Base-by-base conservation (phyloP, 805 yeast genomes). In the Yueomyces sinensis region DNA sequence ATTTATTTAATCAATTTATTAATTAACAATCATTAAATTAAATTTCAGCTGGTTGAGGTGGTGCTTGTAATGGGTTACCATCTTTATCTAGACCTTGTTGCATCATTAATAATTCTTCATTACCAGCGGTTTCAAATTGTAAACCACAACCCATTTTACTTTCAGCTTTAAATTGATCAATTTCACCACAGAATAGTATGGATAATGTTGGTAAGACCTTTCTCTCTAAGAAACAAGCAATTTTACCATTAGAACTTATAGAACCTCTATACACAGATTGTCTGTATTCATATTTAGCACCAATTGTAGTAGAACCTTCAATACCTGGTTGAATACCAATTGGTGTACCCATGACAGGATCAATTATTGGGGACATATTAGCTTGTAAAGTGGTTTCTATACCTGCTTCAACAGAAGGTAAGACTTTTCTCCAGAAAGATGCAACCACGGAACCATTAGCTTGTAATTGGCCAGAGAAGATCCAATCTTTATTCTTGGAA, bases 251-350 rank as follows among this genome's bases (percentile, higher is more conserved):
- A 34, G 93, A 75, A 64, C 86, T 95, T 41, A 91, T 55, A 62
- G 87, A 94, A 54, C 96, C 95, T 64, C 98, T 77, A 74, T 86
- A 86, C 36, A 84, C 78, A 38, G 93, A 79, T 63, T 84, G 93
- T 67, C 96, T 84, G 72, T 84, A 91, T 67, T 91, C 97, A 63
- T 89, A 89, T 66, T 89, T 91, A 51, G 95, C 94, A 63, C 96
- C 98, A 38, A 89, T 58, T 40, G 95, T 82, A 49, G 98, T 87
- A 51, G 73, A 71, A 54, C 94, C 97, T 56, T 89, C 95, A 39
- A 87, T 68, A 30, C 79, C 76, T 24, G 94, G 82, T 57, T 82
- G 84, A 49, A 76, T 73, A 40, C 89, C 87, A 43, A 82, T 74
- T 54, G 89, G 81, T 35, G 75, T 70, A 50, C 84, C 83, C 69